phyloP scores from a whole-genome alignment of 2,329 filamentous ascomycete genomes.

The Fusarium cyanostomum region DNA sequence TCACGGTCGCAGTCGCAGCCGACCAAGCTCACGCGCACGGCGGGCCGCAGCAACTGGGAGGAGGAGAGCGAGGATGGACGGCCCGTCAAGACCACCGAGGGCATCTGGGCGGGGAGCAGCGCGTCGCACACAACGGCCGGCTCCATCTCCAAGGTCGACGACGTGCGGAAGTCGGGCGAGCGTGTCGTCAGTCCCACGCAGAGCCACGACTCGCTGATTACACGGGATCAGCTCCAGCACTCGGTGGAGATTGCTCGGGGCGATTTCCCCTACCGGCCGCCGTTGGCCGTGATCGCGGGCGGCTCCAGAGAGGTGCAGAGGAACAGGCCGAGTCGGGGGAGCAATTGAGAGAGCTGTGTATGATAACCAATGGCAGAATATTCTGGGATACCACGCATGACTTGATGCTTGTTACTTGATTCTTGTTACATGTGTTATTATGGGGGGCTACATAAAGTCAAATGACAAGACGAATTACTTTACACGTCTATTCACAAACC shows the following conservation, averaged over 20 bases:
- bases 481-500: constrained; percentile 1
- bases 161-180: constrained; percentile 24
- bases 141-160: constrained; percentile 35
- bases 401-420: constrained; percentile 1
- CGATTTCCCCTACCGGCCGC: constrained; percentile 18
- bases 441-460: not conserved
- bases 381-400: not conserved
- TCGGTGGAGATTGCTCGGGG: constrained; percentile 25
- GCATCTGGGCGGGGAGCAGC: constrained; percentile 36
- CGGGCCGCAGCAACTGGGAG: constrained; percentile 37
- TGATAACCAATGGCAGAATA: not conserved
- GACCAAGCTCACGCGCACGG: constrained; percentile 33
- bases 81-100: constrained; percentile 37
- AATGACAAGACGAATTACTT: no score
- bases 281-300: constrained; percentile 29
- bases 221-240: constrained; percentile 28
- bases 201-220: constrained; percentile 44
- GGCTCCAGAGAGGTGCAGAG: constrained; percentile 28
- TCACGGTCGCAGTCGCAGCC: constrained; percentile 37
- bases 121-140: constrained; percentile 32
- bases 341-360: not conserved
- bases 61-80: constrained; percentile 33
- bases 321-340: constrained; percentile 8
- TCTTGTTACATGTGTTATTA: not conserved
- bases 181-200: constrained; percentile 39